Evolutionary conservation across 2,329 filamentous ascomycete genomes (phyloP).

Genomic region (Lasiodiplodia gonubiensis): DNA sequence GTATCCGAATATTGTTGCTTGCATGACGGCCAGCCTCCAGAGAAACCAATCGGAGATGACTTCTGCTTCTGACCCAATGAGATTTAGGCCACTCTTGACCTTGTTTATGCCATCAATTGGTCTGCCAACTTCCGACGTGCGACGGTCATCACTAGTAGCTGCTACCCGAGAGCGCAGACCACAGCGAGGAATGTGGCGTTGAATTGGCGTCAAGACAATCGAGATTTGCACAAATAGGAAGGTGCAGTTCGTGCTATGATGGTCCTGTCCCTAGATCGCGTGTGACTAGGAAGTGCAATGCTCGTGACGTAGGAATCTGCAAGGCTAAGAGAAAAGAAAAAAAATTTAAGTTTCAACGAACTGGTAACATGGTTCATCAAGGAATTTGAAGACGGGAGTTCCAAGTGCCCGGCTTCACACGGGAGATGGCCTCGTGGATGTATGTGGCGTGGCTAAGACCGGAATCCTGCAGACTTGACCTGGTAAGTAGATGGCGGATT

Average conservation of each 20-base stretch:
- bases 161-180: neutral
- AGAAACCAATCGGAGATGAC: conserved; percentile 13
- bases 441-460: neutral
- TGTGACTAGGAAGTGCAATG: neutral
- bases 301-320: neutral
- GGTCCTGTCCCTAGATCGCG: neutral
- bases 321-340: neutral
- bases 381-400: neutral
- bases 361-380: too few relatives aligned
- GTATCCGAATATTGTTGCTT: conserved; percentile 1
- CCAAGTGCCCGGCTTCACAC: neutral
- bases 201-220: neutral
- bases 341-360: neutral
- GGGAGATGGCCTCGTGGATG: conserved; percentile 6
- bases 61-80: neutral
- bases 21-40: neutral
- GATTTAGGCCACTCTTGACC: neutral
- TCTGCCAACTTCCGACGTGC: neutral
- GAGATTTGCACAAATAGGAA: neutral
- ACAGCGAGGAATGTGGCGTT: neutral
- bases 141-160: neutral
- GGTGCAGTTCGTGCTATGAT: too few relatives aligned
- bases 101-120: neutral
- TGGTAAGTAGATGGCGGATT: neutral
- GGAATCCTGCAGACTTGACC: neutral